Base-by-base conservation (phyloP, 345 rosid species). In the Pseudoturritis turrita region DNA sequence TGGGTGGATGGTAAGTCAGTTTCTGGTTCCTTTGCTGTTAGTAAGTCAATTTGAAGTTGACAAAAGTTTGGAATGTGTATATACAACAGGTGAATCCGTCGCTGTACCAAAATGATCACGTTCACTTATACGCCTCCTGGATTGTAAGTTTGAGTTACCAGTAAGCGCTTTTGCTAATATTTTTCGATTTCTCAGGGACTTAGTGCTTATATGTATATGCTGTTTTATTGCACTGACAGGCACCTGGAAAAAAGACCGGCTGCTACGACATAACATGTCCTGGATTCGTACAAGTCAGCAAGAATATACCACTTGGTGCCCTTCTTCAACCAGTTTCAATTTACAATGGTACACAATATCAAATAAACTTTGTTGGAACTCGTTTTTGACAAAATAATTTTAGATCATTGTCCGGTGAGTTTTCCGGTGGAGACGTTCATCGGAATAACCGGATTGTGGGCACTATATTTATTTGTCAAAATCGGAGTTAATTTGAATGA, bases 211-310 rank as follows among this genome's bases (percentile, higher is more conserved):
- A 3, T 39, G 36, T 17, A 4, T 47, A 64, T 47, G 18, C 17
- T 33, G 36, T 10, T 7, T 33, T 10, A 3, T 3, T 43, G n/a
- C 3, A 14, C 0, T 19, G 22, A 70, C 15, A 71, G 75, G 18
- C 7, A 1, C 6, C 51, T 25, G 68, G 61, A 22, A 12, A 15
- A 12, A 1, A 49, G 11, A 50, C 51, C 2, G 68, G 75, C 10
- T 61, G 51, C 68, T 61, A n/a, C 22, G 28, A 36, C 22, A 25
- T 22, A 6, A 12, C 22, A 33, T 71, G 75, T 61, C 61, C 52
- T 46, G 61, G 75, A 47, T 71, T 71, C 50, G 68, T 71, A 28
- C 75, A 71, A 71, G 75, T 60, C 19, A 39, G 51, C 68, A 5
- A 28, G 36, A 25, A 12, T 2, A 7, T 13, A 6, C 7, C 75